A percentile compares a stretch with the other conserved stretches of the same genome.
Conservation (phyloP, 2,329 filamentous ascomycete species). For the Leptodontidium sp. region DNA sequence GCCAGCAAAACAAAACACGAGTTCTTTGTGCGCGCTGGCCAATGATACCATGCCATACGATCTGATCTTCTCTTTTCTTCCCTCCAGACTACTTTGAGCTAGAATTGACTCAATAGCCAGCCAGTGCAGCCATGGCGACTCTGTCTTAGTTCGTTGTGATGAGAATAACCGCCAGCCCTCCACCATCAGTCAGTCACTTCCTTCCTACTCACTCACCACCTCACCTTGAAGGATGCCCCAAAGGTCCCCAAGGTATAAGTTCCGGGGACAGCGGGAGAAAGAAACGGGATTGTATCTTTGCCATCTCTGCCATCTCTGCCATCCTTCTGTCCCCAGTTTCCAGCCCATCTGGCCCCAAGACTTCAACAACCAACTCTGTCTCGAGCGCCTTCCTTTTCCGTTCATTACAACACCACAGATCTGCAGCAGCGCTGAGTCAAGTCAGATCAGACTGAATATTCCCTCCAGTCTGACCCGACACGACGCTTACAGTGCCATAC, state of each 20-base stretch:
- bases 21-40: conserved; percentile 28
- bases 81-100: conserved; percentile 2
- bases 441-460: conserved; percentile 21
- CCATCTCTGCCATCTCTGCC: background rate
- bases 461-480: conserved; percentile 22
- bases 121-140: conserved; percentile 4
- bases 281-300: background rate
- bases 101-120: background rate
- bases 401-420: conserved; percentile 10
- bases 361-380: background rate
- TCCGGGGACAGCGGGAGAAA: background rate
- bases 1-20: conserved; percentile 20
- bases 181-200: background rate
- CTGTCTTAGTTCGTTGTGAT: conserved; percentile 27
- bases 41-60: conserved; percentile 18
- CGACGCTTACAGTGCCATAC: conserved; percentile 13
- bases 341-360: conserved; percentile 1
- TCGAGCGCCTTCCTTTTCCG: background rate
- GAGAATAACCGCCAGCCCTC: conserved; percentile 31
- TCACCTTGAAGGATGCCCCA: conserved; percentile 1
- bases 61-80: background rate
- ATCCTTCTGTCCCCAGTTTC: background rate
- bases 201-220: background rate
- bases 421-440: conserved; percentile 19
- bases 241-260: no score